A percentile compares a stretch with the other conserved stretches of the same genome.
These are phyloP conservation scores for Candida endomychidarum DNA, from an alignment of 805 yeast species.

Conservation along the genomic window DNA sequence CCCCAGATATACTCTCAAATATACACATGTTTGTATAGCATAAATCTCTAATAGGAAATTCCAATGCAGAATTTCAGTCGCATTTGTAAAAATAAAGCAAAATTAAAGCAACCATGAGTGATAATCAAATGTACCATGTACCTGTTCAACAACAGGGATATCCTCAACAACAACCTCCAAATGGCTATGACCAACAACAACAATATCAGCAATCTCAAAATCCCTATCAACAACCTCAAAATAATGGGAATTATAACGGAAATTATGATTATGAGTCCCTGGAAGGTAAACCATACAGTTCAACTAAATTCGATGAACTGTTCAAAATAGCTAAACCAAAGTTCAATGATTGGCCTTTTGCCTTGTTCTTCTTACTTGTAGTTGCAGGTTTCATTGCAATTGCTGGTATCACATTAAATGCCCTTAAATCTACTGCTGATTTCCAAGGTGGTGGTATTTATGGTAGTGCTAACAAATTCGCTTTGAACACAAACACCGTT, in stretches of 20 bases:
- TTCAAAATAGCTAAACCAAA: constrained; percentile 64
- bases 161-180: constrained; percentile 8
- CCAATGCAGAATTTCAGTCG: constrained; percentile 7
- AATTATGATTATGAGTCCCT: constrained; percentile 30
- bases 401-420: constrained; percentile 65
- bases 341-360: constrained; percentile 72
- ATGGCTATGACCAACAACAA: constrained; percentile 4
- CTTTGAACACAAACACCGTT: constrained; percentile 73
- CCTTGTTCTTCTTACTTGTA: constrained; percentile 47
- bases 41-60: constrained; percentile 1
- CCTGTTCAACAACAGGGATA: constrained; percentile 19
- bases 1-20: too few species aligned
- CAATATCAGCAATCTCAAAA: constrained; percentile 12
- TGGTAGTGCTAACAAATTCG: constrained; percentile 48
- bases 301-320: constrained; percentile 58
- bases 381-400: constrained; percentile 68
- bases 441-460: constrained; percentile 67
- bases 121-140: constrained; percentile 9
- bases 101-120: constrained; percentile 6
- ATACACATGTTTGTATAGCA: background rate
- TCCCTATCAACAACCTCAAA: constrained; percentile 10
- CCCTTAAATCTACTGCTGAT: constrained; percentile 56
- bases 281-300: constrained; percentile 31
- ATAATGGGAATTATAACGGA: background rate
- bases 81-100: constrained; percentile 3